These are phyloP conservation scores for Malus hybrid DNA, from an alignment of 331 rosid genomes.

Conservation along the genomic window DNA sequence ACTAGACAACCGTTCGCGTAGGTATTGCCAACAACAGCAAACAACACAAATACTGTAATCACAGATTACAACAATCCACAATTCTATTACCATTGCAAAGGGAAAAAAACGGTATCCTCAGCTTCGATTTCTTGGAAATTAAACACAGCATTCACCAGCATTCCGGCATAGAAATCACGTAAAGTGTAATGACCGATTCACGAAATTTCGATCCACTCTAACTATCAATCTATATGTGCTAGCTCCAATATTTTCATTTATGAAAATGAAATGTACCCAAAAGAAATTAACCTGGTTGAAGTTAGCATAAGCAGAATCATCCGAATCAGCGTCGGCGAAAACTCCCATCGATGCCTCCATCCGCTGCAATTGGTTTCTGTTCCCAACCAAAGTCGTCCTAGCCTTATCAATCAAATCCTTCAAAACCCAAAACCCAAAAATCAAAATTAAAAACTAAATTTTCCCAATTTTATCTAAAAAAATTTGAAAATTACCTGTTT, in stretches of 20 bases:
- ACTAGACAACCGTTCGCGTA: conserved; percentile 24
- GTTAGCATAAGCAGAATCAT: conserved; percentile 35
- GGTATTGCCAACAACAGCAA: not conserved
- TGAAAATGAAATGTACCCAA: not conserved
- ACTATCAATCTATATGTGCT: no score
- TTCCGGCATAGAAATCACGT: not conserved
- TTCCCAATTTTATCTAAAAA: not conserved
- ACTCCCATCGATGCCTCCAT: conserved; percentile 65
- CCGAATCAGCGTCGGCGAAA: conserved; percentile 24
- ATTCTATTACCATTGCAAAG: not conserved
- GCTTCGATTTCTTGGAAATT: not conserved
- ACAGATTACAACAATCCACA: not conserved
- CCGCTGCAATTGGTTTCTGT: conserved; percentile 56
- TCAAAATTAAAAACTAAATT: not conserved
- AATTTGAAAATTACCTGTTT: conserved; percentile 24
- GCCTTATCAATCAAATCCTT: conserved; percentile 40
- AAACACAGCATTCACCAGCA: not conserved
- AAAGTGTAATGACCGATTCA: not conserved
- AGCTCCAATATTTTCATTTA: not conserved
- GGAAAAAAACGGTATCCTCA: not conserved
- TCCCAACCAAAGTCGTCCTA: conserved; percentile 30
- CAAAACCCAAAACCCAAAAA: not conserved
- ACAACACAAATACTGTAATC: not conserved
- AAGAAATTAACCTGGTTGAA: conserved; percentile 32
- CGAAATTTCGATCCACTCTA: not conserved